Base-by-base conservation (phyloP, 345 rosid species). In the Cardamine resedifolia region DNA sequence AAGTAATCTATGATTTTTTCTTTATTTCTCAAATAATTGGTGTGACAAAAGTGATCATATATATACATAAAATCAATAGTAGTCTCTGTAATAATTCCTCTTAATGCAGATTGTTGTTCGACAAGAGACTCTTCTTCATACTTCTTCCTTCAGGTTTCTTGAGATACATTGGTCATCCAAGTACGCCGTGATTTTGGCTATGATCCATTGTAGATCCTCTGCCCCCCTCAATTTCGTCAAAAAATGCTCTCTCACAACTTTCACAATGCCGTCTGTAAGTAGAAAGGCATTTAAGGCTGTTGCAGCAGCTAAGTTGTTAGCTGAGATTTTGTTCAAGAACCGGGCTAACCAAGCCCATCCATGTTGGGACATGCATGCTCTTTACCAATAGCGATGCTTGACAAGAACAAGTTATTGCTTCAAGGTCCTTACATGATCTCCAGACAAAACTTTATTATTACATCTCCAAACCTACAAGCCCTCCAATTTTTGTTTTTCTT, bases 291-390 rank as follows among this genome's bases (percentile, higher is more conserved):
- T 83, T 79, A 90, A 74, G 14, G 95, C 92, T 56, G 80, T 81
- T 12, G 90, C 88, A 4, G 94, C 85, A 58, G 77, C 87, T 64
- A 6, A 1, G 33, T 53, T 74, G 44, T 53, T 58, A 21, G 90
- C 90, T 33, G 98, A 87, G 28, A 87, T 83, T 9, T 71, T 58
- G 80, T 86, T 81, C 71, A 84, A 52, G 73, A 88, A 84, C 67
- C 88, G 80, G 5, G 90, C 90, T 60, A 88, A 80, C 89, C 95
- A 87, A 50, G 90, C 89, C 95, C 95, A 87, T 47, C 91, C 97
- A 45, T 84, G 86, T 68, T n/a, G n/a, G n/a, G n/a, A n/a, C n/a
- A n/a, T n/a, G n/a, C n/a, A n/a, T n/a, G n/a, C n/a, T n/a, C n/a
- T n/a, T n/a, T n/a, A n/a, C n/a, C n/a, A n/a, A n/a, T n/a, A n/a